phyloP scores from a whole-genome alignment of 1,139 yeast genomes.

The Pichia sp. region DNA sequence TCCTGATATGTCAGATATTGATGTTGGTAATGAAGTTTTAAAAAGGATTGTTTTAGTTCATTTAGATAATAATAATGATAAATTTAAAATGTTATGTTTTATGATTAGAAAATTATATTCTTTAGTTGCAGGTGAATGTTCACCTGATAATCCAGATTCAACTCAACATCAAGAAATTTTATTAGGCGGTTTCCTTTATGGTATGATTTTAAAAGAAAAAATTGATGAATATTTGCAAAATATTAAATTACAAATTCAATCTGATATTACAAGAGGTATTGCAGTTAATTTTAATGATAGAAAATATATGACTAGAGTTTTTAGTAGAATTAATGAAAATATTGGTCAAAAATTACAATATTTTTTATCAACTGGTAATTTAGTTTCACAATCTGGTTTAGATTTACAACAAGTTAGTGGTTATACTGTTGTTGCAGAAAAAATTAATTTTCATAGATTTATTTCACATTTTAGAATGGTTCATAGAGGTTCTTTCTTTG shows the following conservation, averaged over 20 bases:
- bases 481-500: constrained; percentile 98
- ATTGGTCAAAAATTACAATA: constrained; percentile 93
- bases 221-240: constrained; percentile 84
- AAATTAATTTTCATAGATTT: constrained; percentile 93
- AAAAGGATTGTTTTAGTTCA: constrained; percentile 86
- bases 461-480: constrained; percentile 98
- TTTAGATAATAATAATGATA: constrained; percentile 63
- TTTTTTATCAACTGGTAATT: constrained; percentile 92
- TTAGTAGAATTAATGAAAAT: constrained; percentile 79
- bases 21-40: constrained; percentile 83
- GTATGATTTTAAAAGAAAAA: constrained; percentile 95
- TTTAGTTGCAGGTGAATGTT: constrained; percentile 92
- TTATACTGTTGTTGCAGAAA: constrained; percentile 97
- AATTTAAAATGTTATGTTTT: constrained; percentile 79
- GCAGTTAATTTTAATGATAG: constrained; percentile 81
- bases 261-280: constrained; percentile 75
- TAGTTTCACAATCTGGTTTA: constrained; percentile 93
- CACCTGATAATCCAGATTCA: constrained; percentile 98
- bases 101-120: constrained; percentile 95
- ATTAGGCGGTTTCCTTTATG: constrained; percentile 92
- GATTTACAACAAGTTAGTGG: constrained; percentile 98
- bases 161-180: constrained; percentile 97
- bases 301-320: constrained; percentile 75
- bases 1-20: constrained; percentile 80
- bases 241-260: constrained; percentile 66